Evolutionary conservation across 2,329 filamentous ascomycete species (phyloP).

Genomic region (Byssoonygena ceratinophila): DNA sequence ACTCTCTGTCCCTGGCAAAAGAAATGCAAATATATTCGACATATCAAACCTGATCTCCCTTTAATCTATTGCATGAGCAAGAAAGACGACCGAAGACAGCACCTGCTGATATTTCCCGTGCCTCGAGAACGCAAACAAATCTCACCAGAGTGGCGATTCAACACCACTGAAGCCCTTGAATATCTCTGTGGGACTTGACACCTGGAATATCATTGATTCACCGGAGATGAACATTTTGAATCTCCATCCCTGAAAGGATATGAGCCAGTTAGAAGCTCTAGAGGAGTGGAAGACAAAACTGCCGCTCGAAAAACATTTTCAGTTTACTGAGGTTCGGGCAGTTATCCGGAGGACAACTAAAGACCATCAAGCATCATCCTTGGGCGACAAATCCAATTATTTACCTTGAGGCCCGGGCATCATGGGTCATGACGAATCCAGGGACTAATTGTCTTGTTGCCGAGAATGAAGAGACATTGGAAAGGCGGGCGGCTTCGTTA

Average conservation of each 20-base stretch:
- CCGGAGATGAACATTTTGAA: conserved; percentile 2
- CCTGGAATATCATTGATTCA: not conserved
- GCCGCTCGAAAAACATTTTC: not conserved
- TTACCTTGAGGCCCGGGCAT: not conserved
- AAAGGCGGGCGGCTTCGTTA: conserved; percentile 10
- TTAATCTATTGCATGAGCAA: no score
- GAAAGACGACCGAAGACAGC: no score
- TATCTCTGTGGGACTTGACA: not conserved
- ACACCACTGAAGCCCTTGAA: no score
- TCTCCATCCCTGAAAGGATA: not conserved
- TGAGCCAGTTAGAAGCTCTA: conserved; percentile 5
- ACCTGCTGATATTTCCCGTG: no score
- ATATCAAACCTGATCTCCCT: no score
- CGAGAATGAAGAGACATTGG: not conserved
- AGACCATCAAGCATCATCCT: conserved; percentile 11
- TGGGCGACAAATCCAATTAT: conserved; percentile 7
- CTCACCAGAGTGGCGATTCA: no score
- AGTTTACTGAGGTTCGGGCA: conserved; percentile 5
- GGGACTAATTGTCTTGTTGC: not conserved
- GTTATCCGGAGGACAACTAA: conserved; percentile 1
- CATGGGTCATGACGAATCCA: not conserved
- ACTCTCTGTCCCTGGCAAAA: no score
- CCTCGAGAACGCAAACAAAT: no score
- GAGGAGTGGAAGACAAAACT: conserved; percentile 6
- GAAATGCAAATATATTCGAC: no score